Conservation (phyloP, 2,329 filamentous ascomycete genomes). For the Ceratocystis huliohia region DNA sequence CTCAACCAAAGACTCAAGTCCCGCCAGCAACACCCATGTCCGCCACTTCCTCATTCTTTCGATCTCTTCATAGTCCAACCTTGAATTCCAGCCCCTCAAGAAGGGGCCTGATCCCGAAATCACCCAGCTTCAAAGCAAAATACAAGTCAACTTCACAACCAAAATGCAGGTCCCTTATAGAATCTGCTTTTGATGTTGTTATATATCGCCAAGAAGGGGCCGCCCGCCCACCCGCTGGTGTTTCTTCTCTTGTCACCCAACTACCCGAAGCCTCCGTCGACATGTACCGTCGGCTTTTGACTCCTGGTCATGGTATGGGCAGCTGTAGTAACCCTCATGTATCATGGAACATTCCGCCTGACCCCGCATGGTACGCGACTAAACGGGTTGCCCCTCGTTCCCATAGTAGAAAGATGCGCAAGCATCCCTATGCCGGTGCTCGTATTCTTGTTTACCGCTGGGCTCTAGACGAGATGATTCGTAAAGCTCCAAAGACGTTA, state of each 20-base stretch:
- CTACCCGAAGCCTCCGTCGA: slow-evolving; percentile 7
- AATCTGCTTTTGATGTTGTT: slow-evolving; percentile 6
- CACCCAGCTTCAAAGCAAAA: background rate
- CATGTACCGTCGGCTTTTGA: slow-evolving; percentile 10
- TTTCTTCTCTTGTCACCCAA: slow-evolving; percentile 11
- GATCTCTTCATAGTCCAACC: background rate
- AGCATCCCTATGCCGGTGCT: background rate
- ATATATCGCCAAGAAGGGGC: slow-evolving; percentile 12
- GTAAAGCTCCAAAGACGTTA: background rate
- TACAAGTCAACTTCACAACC: background rate
- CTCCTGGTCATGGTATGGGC: background rate
- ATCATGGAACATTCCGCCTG: slow-evolving; percentile 7
- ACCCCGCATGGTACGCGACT: slow-evolving; percentile 2
- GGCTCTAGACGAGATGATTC: background rate
- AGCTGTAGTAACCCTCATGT: slow-evolving; percentile 6
- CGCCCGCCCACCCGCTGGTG: background rate
- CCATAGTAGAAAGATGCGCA: slow-evolving; percentile 4
- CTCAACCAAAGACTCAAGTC: background rate
- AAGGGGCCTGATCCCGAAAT: background rate
- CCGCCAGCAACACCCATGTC: background rate
- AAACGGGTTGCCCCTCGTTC: background rate
- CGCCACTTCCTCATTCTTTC: background rate
- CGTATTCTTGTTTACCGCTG: slow-evolving; percentile 9
- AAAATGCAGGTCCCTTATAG: background rate
- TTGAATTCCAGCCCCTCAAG: background rate